Evolutionary conservation across 768 basidiomycete species (phyloP), one percentile per base, ranked within the genome.

Genomic region (Boletus barrowsii): DNA sequence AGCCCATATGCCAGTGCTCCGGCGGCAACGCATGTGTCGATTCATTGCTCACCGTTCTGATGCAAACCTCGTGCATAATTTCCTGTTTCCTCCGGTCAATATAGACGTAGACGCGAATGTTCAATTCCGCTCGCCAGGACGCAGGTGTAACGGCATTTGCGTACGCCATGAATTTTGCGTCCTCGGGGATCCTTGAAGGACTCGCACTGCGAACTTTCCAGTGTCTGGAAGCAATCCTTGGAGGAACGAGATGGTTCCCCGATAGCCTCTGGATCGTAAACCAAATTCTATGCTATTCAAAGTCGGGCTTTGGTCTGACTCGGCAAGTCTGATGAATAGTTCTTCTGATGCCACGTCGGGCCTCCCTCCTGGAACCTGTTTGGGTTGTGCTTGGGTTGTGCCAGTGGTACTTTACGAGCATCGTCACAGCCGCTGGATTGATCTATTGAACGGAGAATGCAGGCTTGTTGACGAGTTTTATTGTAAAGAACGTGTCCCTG

Each of bases 381-480:
- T n/a, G n/a, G n/a, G n/a, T n/a, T n/a, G n/a, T n/a, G n/a, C n/a
- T 18, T 20, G 11, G 10, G n/a, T 18, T 2, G 10, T 81, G 32
- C 30, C 40, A 10, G 5, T 5, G 0, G 30, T 5, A 35, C 4
- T 10, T 4, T 2, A n/a, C 26, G 26, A 26, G 26, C 26, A 8
- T 26, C 9, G 26, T 26, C 26, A 26, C 26, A 8, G 26, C 26
- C 26, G 26, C 26, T 26, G 26, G 81, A 66, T 85, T 86, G 30
- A 87, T 76, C 53, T 80, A 75, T 0, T 79, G 75, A 0, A 77
- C 76, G 63, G 84, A 86, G 83, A 83, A 86, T 49, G 78, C 78
- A 0, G 85, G 84, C 68, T 87, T 87, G 70, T 83, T 81, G 60
- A 55, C 49, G 8, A 87, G n/a, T n/a, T n/a, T n/a, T n/a, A n/a